Percentiles rank a stretch among this genome's conserved stretches.
phyloP scores from a whole-genome alignment of 768 basidiomycete species.

The Coprinopsis marcescibilis region DNA sequence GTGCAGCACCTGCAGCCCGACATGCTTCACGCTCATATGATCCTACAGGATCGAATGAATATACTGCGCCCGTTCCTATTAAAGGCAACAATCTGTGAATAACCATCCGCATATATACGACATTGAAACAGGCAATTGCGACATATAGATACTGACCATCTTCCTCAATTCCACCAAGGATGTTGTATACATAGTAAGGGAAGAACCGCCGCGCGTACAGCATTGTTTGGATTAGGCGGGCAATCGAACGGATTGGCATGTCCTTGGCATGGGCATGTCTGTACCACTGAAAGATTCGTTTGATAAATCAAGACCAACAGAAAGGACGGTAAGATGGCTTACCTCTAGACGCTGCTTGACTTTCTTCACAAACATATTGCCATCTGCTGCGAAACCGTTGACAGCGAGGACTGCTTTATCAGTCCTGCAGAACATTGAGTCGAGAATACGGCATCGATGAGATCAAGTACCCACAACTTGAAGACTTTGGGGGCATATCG shows the following conservation, averaged over 20 bases:
- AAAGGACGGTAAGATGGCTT: constrained; percentile 18
- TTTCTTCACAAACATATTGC: constrained; percentile 95
- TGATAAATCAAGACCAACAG: constrained; percentile 4
- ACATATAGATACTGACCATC: constrained; percentile 60
- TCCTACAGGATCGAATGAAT: constrained; percentile 99
- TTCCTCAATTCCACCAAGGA: constrained; percentile 93
- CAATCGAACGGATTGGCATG: constrained; percentile 95
- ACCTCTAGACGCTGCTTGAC: constrained; percentile 95
- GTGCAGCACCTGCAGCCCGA: constrained; percentile 94
- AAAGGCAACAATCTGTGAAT: constrained; percentile 17
- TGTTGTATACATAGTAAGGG: constrained; percentile 97
- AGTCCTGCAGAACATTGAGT: constrained; percentile 47
- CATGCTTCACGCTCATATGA: constrained; percentile 97
- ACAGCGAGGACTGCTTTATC: constrained; percentile 92
- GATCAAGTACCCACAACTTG: constrained; percentile 57
- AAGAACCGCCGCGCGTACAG: constrained; percentile 95
- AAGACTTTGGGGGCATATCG: constrained; percentile 96
- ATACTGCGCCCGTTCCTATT: constrained; percentile 90
- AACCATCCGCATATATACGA: constrained; percentile 13
- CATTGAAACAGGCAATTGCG: constrained; percentile 8
- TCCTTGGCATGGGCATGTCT: constrained; percentile 94
- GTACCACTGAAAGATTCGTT: constrained; percentile 69
- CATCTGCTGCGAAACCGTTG: constrained; percentile 96
- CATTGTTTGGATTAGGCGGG: constrained; percentile 98
- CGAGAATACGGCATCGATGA: constrained; percentile 5